phyloP scores from a whole-genome alignment of 352 stramenopile species.

The Phytophthora sojae region DNA sequence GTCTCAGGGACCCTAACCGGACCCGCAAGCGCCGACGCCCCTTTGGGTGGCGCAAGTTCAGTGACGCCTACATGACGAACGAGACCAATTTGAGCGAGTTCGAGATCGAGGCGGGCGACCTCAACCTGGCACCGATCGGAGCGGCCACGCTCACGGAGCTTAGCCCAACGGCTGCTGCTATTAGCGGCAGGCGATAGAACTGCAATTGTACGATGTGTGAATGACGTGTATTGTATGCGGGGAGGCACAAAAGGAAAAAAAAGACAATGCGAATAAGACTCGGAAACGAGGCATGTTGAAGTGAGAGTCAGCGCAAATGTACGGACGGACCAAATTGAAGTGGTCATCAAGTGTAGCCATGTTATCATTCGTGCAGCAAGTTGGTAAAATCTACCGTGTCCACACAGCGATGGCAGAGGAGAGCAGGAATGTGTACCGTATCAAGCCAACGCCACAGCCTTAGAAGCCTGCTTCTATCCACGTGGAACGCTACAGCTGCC shows the following conservation, averaged over 20 bases:
- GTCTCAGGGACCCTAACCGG: slow-evolving; percentile 27
- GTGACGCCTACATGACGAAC: slow-evolving; percentile 36
- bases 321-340: slow-evolving; percentile 2
- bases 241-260: background rate
- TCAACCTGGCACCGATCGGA: slow-evolving; percentile 13
- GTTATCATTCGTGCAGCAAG: background rate
- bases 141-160: background rate
- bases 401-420: slow-evolving; percentile 1
- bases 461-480: background rate
- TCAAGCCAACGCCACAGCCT: background rate
- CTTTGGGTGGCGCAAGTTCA: slow-evolving; percentile 29
- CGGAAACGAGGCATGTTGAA: slow-evolving; percentile 6
- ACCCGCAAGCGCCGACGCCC: slow-evolving; percentile 27
- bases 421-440: background rate
- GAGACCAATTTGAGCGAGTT: slow-evolving; percentile 60
- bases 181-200: background rate
- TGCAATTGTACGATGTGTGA: background rate
- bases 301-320: slow-evolving; percentile 4
- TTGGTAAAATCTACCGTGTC: background rate
- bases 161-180: background rate
- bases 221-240: background rate
- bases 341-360: slow-evolving; percentile 13
- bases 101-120: slow-evolving; percentile 65
- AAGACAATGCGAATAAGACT: background rate
- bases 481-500: background rate